Percentiles rank a stretch among this genome's conserved stretches.
Conservation (phyloP, 768 basidiomycete genomes). For the Boletales sp. region DNA sequence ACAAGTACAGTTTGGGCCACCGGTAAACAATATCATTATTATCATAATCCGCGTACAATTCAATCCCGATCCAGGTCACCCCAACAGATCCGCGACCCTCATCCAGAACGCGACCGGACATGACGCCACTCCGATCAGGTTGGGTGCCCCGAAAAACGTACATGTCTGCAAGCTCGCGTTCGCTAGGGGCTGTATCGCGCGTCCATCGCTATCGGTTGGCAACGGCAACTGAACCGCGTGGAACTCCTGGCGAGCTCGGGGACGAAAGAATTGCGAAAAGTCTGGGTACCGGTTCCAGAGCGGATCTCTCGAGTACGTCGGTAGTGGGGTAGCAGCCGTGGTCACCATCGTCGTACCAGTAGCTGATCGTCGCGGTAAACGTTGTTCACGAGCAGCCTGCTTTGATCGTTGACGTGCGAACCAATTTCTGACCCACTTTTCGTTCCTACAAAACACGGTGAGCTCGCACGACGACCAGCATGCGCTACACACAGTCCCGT, state of each 20-base stretch:
- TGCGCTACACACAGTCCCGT: constrained; percentile 29
- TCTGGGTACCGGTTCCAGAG: constrained; percentile 31
- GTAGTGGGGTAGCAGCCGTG: neutral
- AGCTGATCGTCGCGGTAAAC: neutral
- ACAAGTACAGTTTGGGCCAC: constrained; percentile 50
- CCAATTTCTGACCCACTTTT: constrained; percentile 29
- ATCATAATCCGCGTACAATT: too few relatives aligned
- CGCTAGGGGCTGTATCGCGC: too few relatives aligned
- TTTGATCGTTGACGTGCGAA: constrained; percentile 28
- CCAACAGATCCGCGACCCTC: constrained; percentile 17
- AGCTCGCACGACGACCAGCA: constrained; percentile 7
- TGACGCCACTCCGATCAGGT: neutral
- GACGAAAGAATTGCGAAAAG: constrained; percentile 30
- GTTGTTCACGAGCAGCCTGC: constrained; percentile 9
- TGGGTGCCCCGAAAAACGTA: too few relatives aligned
- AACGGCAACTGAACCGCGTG: neutral
- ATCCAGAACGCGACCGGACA: constrained; percentile 20
- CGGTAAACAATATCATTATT: constrained; percentile 8
- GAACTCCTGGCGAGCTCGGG: constrained; percentile 11
- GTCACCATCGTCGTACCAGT: neutral
- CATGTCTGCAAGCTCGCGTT: too few relatives aligned
- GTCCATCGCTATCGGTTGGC: neutral
- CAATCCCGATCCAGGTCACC: too few relatives aligned
- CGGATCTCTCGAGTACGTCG: constrained; percentile 29
- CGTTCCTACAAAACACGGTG: constrained; percentile 16